phyloP scores from a whole-genome alignment of 331 rosid genomes.

The Acacia pycnantha region DNA sequence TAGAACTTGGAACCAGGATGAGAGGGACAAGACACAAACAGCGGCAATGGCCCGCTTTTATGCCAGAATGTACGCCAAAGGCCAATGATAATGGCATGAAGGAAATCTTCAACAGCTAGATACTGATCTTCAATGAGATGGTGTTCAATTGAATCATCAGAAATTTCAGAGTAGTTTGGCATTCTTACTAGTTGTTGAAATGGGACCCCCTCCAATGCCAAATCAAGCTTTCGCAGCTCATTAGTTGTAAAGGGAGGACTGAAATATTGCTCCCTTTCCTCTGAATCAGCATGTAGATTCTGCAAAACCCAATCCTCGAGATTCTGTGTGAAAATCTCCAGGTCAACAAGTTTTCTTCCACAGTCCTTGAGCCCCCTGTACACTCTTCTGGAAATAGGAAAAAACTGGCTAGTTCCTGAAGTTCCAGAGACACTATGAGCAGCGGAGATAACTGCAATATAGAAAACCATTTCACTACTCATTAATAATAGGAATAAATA shows the following conservation, averaged over 20 bases:
- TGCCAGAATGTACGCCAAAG: slow-evolving; percentile 91
- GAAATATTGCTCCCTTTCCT: slow-evolving; percentile 43
- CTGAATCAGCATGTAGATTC: slow-evolving; percentile 46
- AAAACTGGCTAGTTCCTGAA: slow-evolving; percentile 54
- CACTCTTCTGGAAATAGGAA: slow-evolving; percentile 58
- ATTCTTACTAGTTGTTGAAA: slow-evolving; percentile 77
- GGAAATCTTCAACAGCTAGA: slow-evolving; percentile 75
- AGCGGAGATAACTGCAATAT: slow-evolving; percentile 56
- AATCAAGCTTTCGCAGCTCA: slow-evolving; percentile 71
- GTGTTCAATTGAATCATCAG: slow-evolving; percentile 41
- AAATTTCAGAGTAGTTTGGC: slow-evolving; percentile 43
- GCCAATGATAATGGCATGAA: slow-evolving; percentile 63
- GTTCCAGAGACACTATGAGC: slow-evolving; percentile 53
- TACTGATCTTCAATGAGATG: slow-evolving; percentile 60
- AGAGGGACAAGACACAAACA: slow-evolving; percentile 67
- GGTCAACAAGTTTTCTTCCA: slow-evolving; percentile 63
- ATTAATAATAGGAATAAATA: not conserved
- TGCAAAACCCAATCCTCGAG: slow-evolving; percentile 68
- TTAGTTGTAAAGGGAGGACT: slow-evolving; percentile 58
- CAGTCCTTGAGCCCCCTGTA: slow-evolving; percentile 64
- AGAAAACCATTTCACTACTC: slow-evolving; percentile 30
- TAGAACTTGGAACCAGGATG: slow-evolving; percentile 69
- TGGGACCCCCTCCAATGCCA: slow-evolving; percentile 76
- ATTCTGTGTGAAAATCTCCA: slow-evolving; percentile 52
- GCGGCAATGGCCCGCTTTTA: slow-evolving; percentile 62